These are phyloP conservation scores for Scheffersomyces stipitis DNA, from an alignment of 805 yeast genomes.

Conservation along the genomic window DNA sequence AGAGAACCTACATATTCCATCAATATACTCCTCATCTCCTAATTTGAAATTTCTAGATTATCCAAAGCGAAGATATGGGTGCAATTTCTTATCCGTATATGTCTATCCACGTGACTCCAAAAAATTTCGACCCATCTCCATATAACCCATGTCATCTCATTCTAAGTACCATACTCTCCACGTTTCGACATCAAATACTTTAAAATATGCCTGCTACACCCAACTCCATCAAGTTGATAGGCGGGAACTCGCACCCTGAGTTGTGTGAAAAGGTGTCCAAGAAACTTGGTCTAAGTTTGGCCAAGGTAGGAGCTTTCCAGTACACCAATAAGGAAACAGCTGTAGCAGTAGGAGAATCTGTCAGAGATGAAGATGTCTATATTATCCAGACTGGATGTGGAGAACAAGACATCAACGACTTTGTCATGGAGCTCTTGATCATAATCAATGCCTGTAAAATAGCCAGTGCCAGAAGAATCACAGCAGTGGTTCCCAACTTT, in stretches of 20 bases:
- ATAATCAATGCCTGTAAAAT: constrained; percentile 92
- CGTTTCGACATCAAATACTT: too few relatives aligned
- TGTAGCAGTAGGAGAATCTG: constrained; percentile 79
- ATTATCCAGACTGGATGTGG: constrained; percentile 86
- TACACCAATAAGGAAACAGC: constrained; percentile 88
- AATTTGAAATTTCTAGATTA: too few relatives aligned
- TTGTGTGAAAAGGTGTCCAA: constrained; percentile 72
- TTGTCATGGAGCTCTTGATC: constrained; percentile 81
- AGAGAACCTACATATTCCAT: too few relatives aligned
- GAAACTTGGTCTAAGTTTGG: constrained; percentile 62
- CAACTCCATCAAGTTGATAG: constrained; percentile 50
- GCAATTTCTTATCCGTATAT: too few relatives aligned
- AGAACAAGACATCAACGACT: constrained; percentile 71
- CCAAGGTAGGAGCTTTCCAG: constrained; percentile 79
- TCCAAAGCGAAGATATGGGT: too few relatives aligned
- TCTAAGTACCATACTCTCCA: too few relatives aligned
- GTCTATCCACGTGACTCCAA: too few relatives aligned
- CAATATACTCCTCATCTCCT: too few relatives aligned
- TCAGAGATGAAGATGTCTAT: constrained; percentile 87
- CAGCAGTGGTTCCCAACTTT: constrained; percentile 93
- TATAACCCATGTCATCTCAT: too few relatives aligned
- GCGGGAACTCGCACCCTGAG: constrained; percentile 81
- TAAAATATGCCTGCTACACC: constrained; percentile 27
- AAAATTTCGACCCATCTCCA: too few relatives aligned
- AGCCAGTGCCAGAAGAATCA: constrained; percentile 93